Conservation (phyloP, 805 yeast genomes). For the Scheffersomyces ergatensis region DNA sequence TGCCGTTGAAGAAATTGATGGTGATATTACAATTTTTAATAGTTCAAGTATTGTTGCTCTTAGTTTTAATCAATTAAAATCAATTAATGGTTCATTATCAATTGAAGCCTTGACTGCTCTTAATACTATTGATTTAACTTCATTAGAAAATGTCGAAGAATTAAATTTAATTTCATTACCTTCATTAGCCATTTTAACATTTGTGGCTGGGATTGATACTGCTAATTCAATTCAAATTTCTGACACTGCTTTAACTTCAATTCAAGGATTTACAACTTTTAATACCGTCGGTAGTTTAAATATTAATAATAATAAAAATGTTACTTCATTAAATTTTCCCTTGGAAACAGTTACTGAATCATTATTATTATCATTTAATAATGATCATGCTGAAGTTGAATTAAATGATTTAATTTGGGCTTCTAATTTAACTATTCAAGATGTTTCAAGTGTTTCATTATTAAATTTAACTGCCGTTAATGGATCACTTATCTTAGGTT, state of each 20-base stretch:
- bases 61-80: constrained; percentile 24
- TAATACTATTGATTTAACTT: constrained; percentile 31
- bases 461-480: constrained; percentile 35
- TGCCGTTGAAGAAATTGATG: constrained; percentile 24
- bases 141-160: constrained; percentile 25
- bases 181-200: constrained; percentile 34
- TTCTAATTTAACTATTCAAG: constrained; percentile 44
- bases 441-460: constrained; percentile 29
- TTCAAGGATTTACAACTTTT: constrained; percentile 32
- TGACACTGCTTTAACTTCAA: constrained; percentile 39
- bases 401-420: constrained; percentile 39
- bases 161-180: constrained; percentile 41
- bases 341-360: constrained; percentile 32
- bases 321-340: constrained; percentile 31
- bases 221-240: constrained; percentile 33
- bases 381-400: constrained; percentile 30
- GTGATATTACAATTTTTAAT: constrained; percentile 34
- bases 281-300: constrained; percentile 31
- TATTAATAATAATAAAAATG: constrained; percentile 44
- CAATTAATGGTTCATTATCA: constrained; percentile 33
- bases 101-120: constrained; percentile 39
- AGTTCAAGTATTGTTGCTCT: constrained; percentile 36
- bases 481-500: constrained; percentile 38
- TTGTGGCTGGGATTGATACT: constrained; percentile 33
- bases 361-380: constrained; percentile 40